A percentile compares a stretch with the other conserved stretches of the same genome.
These are phyloP conservation scores for Syzygium syzygioides DNA, from an alignment of 441 rosid genomes.

Conservation along the genomic window DNA sequence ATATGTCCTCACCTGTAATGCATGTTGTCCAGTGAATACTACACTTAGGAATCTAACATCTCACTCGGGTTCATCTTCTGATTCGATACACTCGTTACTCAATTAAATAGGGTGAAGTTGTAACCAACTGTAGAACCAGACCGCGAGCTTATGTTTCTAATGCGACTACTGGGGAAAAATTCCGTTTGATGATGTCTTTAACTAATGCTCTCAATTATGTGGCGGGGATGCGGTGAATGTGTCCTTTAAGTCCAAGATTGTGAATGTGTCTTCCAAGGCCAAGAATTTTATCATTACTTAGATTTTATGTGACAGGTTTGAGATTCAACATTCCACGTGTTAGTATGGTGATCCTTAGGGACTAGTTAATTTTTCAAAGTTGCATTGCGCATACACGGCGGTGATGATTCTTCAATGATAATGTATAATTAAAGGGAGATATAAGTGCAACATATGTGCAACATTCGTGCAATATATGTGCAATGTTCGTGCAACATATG, in stretches of 20 bases:
- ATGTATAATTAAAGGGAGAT: no score
- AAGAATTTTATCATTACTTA: neutral
- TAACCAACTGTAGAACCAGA: neutral
- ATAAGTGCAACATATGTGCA: no score
- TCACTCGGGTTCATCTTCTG: no score
- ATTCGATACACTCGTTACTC: no score
- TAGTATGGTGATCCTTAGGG: neutral
- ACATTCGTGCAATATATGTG: no score
- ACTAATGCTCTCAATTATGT: neutral
- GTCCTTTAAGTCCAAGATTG: neutral
- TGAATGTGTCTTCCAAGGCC: no score
- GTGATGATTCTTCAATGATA: no score
- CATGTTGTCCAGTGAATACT: no score
- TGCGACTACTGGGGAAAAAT: neutral
- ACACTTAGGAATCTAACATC: no score
- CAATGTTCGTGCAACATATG: no score
- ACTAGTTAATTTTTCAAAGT: neutral
- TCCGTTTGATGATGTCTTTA: neutral
- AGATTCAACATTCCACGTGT: neutral
- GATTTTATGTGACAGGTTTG: neutral
- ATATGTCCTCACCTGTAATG: no score
- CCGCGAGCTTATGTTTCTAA: neutral
- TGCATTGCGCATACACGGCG: neutral
- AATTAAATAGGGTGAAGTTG: no score
- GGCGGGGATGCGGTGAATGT: neutral